Base-by-base conservation (phyloP, 2,329 filamentous ascomycete genomes). In the Microdochium trichocladiopsis region DNA sequence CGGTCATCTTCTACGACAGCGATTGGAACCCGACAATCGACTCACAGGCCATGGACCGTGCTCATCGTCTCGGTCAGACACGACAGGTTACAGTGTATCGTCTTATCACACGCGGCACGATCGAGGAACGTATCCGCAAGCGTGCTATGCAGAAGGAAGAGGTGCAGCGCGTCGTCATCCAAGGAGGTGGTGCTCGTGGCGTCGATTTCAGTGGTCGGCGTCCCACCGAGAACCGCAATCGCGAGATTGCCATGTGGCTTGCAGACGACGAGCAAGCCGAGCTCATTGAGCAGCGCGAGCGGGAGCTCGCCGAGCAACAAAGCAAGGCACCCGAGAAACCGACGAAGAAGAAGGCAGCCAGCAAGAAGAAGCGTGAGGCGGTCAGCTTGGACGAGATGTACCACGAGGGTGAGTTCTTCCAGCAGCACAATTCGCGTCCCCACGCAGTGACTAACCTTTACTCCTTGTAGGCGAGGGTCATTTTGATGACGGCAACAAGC, bases 21-120 rank as follows among this genome's bases (percentile, higher is more conserved):
- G 94, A 99, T 69, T 99, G 94, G 94, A 99, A 99, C 68, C 94
- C 94, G 0, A 97, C 94, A 3, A 97, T 97, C 64, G 94, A 99
- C 69, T 95, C 90, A 51, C 94, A 99, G 69, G 94, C 94, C 70
- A 97, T 97, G 94, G 94, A 99, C 70, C 88, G 94, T 69, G 94
- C 94, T 12, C 94, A 99, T 82, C 90, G 94, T 81, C 82, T 99
- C 33, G 94, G 94, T 49, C 93, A 99, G 70, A 97, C 93, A 2
- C 84, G 83, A 60, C 94, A 99, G 71, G 94, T 99, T 53, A 96
- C 92, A 0, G 94, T 99, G 11, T 99, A 97, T 71, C 90, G 94
- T 58, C 86, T 99, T 65, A 97, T 99, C 71, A 99, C 94, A 1
- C 87, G 90, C 47, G 90, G 91, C 57, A 97, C 94, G 0, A 97